These are phyloP conservation scores for Geotrichum aggregatum DNA, from an alignment of 1,139 yeast species.

Conservation along the genomic window DNA sequence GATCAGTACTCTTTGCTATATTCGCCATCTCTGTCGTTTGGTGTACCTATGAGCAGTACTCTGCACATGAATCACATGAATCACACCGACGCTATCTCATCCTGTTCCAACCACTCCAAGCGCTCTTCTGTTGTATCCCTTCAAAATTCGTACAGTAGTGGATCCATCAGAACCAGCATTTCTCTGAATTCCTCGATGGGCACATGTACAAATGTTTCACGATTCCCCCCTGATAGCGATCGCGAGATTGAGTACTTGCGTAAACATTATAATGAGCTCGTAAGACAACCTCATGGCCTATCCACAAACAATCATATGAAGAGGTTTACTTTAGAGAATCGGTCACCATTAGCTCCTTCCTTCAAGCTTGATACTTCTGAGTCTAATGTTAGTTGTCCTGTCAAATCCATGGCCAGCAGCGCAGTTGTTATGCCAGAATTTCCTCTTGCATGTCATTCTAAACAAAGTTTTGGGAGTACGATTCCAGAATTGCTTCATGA, in stretches of 20 bases:
- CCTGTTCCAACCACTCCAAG: neutral
- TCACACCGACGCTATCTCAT: too few relatives aligned
- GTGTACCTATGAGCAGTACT: neutral
- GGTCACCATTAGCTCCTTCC: too few relatives aligned
- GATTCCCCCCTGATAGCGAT: neutral
- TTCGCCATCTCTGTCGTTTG: neutral
- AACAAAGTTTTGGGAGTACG: too few relatives aligned
- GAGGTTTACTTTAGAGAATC: too few relatives aligned
- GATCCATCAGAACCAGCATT: neutral
- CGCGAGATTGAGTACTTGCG: neutral
- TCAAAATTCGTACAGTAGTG: neutral
- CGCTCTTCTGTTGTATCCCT: neutral
- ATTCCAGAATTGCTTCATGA: too few relatives aligned
- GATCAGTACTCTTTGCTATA: neutral
- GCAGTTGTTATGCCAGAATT: too few relatives aligned
- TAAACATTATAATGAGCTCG: neutral
- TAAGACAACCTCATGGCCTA: neutral
- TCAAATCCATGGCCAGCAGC: too few relatives aligned
- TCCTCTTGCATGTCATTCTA: too few relatives aligned
- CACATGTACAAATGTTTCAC: neutral
- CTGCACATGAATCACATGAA: neutral
- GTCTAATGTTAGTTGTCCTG: too few relatives aligned
- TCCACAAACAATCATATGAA: too few relatives aligned
- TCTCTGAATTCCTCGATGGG: slow-evolving; percentile 1
- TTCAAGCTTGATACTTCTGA: too few relatives aligned